A percentile compares a stretch with the other conserved stretches of the same genome.
These are phyloP conservation scores for Protomyces inouyei DNA, from an alignment of 1,139 yeast genomes.

Conservation along the genomic window DNA sequence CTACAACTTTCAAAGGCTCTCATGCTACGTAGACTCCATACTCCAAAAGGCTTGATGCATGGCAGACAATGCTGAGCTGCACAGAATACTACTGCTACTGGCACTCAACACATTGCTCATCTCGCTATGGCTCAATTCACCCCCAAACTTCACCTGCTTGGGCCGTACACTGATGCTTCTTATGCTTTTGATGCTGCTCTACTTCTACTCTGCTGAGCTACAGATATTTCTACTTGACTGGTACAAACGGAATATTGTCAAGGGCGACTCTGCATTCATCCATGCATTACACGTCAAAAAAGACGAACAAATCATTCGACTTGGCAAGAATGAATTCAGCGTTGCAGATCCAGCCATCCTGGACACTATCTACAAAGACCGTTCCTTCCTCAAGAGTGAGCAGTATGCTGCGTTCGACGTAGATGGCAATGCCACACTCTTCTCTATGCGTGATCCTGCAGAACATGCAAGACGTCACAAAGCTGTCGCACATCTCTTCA, in stretches of 20 bases:
- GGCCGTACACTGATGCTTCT: neutral
- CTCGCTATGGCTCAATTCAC: neutral
- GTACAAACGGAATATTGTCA: conserved; percentile 12
- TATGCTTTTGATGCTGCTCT: neutral
- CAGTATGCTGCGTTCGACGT: conserved; percentile 25
- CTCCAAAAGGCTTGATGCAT: neutral
- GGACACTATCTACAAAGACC: conserved; percentile 14
- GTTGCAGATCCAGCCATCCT: conserved; percentile 22
- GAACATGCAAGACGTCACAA: conserved; percentile 12
- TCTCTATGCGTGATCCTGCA: conserved; percentile 20
- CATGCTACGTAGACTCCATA: too few relatives aligned
- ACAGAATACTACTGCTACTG: neutral
- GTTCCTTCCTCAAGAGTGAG: conserved; percentile 10
- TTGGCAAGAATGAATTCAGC: conserved; percentile 22
- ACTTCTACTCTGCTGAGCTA: neutral
- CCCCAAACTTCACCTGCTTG: neutral
- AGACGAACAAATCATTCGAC: conserved; percentile 7
- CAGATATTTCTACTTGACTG: neutral
- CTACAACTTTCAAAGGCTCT: too few relatives aligned
- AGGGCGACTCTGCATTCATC: conserved; percentile 22
- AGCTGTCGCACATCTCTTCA: conserved; percentile 14
- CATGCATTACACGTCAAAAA: conserved; percentile 6
- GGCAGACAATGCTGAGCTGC: neutral
- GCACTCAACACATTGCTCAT: neutral
- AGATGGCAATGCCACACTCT: conserved; percentile 11